These are phyloP conservation scores for Fusarium tupiense DNA, from an alignment of 2,329 filamentous ascomycete species.

Conservation along the genomic window DNA sequence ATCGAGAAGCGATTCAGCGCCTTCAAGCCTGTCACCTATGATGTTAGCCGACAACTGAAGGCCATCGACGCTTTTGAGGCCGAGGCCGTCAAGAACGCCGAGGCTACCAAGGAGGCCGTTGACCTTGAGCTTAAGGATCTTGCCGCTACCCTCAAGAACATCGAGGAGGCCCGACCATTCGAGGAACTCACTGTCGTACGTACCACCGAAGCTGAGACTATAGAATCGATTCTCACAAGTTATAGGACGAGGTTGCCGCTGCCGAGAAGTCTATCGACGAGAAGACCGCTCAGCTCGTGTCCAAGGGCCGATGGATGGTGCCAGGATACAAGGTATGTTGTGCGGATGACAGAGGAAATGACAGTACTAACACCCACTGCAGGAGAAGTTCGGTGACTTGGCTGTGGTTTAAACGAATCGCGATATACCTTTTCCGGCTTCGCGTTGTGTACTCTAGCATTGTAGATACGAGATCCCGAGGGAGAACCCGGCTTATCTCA, in stretches of 20 bases:
- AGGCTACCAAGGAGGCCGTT: slow-evolving; percentile 96
- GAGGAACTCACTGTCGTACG: slow-evolving; percentile 97
- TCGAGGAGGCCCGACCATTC: slow-evolving; percentile 93
- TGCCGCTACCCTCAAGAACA: slow-evolving; percentile 95
- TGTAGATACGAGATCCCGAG: slow-evolving; percentile 69
- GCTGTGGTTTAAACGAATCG: slow-evolving; percentile 80
- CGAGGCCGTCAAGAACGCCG: slow-evolving; percentile 94
- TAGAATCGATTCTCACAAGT: slow-evolving; percentile 40
- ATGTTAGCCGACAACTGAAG: slow-evolving; percentile 93
- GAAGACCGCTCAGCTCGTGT: slow-evolving; percentile 93
- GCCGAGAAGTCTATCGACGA: slow-evolving; percentile 97
- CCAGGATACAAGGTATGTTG: slow-evolving; percentile 94
- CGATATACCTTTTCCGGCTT: slow-evolving; percentile 53
- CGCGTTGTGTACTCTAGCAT: slow-evolving; percentile 74
- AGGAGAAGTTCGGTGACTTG: slow-evolving; percentile 99
- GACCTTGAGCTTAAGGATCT: slow-evolving; percentile 94
- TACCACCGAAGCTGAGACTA: slow-evolving; percentile 47
- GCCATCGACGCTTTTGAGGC: slow-evolving; percentile 98
- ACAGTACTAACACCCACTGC: slow-evolving; percentile 57
- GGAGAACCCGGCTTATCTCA: slow-evolving; percentile 48
- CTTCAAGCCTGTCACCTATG: slow-evolving; percentile 94
- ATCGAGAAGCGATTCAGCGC: slow-evolving; percentile 94
- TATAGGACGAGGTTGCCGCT: slow-evolving; percentile 90
- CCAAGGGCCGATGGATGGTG: slow-evolving; percentile 97
- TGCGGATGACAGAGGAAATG: not conserved